A percentile compares a stretch with the other conserved stretches of the same genome.
These are phyloP conservation scores for Chaetoceros muelleri DNA, from an alignment of 108 stramenopile genomes.

Conservation along the genomic window DNA sequence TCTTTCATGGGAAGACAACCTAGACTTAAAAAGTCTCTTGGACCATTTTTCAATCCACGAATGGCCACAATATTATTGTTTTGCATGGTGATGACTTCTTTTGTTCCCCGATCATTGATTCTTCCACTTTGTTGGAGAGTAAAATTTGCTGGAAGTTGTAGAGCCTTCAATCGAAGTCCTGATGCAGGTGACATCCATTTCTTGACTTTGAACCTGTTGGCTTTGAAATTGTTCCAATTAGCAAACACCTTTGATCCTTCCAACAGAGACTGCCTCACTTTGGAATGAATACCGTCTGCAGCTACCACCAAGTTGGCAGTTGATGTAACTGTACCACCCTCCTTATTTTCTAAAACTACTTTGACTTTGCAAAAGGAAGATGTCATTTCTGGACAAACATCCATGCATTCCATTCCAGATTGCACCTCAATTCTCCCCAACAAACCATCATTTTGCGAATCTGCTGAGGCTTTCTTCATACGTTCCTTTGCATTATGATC, in stretches of 20 bases:
- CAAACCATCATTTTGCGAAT: no score
- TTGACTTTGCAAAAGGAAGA: conserved; percentile 2
- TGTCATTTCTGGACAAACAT: conserved; percentile 5
- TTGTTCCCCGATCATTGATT: conserved; percentile 3
- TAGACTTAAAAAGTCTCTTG: conserved; percentile 14
- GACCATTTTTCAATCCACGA: conserved; percentile 14
- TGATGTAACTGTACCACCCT: background rate
- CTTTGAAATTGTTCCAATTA: conserved; percentile 9
- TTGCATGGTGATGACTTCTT: conserved; percentile 5
- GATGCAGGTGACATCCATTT: conserved; percentile 34
- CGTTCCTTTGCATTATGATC: conserved; percentile 12
- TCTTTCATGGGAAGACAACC: conserved; percentile 49
- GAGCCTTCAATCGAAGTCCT: conserved; percentile 44
- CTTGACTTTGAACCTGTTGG: conserved; percentile 20
- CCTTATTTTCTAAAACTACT: background rate
- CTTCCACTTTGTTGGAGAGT: conserved; percentile 10
- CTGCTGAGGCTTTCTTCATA: no score
- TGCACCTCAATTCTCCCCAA: conserved; percentile 19
- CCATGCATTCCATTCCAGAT: conserved; percentile 15
- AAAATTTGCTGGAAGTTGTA: conserved; percentile 45
- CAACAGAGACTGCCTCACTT: conserved; percentile 38
- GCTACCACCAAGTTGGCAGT: conserved; percentile 32
- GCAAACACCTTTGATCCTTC: conserved; percentile 6
- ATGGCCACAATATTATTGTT: conserved; percentile 19
- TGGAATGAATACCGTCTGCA: conserved; percentile 63